Percentiles rank a stretch among this genome's conserved stretches.
These are phyloP conservation scores for Daldinia sp. DNA, from an alignment of 2,329 filamentous ascomycete genomes.

Conservation along the genomic window DNA sequence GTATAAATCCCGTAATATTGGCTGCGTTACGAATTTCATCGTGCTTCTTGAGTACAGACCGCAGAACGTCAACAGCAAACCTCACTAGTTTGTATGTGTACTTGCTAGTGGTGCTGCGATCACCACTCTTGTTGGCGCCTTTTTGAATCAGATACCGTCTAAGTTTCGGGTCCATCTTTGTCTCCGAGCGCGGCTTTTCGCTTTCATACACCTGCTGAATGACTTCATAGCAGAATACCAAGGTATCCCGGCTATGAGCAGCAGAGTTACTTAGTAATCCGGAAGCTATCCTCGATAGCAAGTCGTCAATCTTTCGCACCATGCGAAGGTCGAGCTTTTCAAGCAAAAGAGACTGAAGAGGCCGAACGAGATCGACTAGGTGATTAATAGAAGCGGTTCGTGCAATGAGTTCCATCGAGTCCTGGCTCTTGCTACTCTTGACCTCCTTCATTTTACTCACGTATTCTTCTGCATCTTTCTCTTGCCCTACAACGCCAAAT, in stretches of 20 bases:
- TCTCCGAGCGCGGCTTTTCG: constrained; percentile 63
- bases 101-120: constrained; percentile 78
- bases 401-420: constrained; percentile 94
- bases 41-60: constrained; percentile 87
- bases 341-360: constrained; percentile 80
- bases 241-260: constrained; percentile 80
- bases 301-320: constrained; percentile 89
- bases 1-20: constrained; percentile 88
- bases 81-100: constrained; percentile 88
- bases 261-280: constrained; percentile 86
- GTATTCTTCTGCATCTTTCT: constrained; percentile 97
- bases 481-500: constrained; percentile 90
- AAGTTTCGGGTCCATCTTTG: constrained; percentile 71
- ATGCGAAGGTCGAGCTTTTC: constrained; percentile 87
- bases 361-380: constrained; percentile 80
- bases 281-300: constrained; percentile 84
- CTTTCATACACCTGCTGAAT: constrained; percentile 86
- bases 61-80: constrained; percentile 88
- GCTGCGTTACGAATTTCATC: constrained; percentile 81
- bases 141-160: constrained; percentile 85
- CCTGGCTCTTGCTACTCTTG: constrained; percentile 97
- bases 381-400: constrained; percentile 81
- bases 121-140: constrained; percentile 78
- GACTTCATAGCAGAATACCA: constrained; percentile 96
- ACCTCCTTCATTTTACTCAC: constrained; percentile 96